phyloP scores from a whole-genome alignment of 305 asterid genomes.

The Fraxinus sp. region DNA sequence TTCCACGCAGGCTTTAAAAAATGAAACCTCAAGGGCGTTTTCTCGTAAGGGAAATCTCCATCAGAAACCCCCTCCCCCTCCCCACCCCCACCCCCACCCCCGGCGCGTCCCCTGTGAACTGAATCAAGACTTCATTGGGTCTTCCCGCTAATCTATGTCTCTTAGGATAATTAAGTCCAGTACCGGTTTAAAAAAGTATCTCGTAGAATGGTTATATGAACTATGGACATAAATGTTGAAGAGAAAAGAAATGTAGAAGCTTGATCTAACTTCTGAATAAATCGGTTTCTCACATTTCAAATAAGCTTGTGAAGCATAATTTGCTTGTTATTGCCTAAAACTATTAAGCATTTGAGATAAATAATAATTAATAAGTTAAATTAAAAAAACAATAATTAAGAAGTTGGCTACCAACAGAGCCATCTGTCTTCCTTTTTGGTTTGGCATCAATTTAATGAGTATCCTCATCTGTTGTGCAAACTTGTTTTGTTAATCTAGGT shows the following conservation, averaged over 20 bases:
- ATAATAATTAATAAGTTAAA: not conserved
- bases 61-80: not conserved
- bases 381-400: not conserved
- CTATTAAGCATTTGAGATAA: not conserved
- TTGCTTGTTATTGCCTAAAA: not conserved
- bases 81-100: not conserved
- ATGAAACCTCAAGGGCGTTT: not conserved
- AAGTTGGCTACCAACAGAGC: not conserved
- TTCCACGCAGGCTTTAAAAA: not conserved
- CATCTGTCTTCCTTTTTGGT: not conserved
- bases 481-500: constrained; percentile 36
- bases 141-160: not conserved
- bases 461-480: not conserved
- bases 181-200: not conserved
- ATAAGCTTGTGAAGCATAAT: not conserved
- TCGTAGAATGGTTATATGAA: not conserved
- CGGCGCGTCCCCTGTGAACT: not conserved
- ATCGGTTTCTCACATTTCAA: not conserved
- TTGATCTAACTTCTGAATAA: not conserved
- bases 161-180: not conserved
- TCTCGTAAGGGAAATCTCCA: not conserved
- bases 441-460: not conserved
- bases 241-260: not conserved
- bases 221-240: not conserved
- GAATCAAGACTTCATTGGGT: not conserved